Conservation (phyloP, 2,329 filamentous ascomycete genomes). For the Ramichloridium luteum region DNA sequence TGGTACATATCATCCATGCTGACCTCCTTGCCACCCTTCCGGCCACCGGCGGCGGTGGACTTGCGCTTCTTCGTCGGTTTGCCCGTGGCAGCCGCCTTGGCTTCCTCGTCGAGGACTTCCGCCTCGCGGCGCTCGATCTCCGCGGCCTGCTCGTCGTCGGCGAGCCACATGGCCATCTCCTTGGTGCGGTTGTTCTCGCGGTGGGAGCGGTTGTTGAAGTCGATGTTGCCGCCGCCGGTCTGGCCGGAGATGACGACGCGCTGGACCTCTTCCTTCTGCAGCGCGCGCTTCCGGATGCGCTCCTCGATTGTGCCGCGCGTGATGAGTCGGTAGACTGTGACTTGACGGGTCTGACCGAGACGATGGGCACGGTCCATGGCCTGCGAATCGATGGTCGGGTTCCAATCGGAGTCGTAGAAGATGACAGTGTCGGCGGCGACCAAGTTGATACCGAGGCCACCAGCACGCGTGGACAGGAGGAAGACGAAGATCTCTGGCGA, state of each 20-base stretch:
- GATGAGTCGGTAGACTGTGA: slow-evolving; percentile 95
- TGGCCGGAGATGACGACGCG: slow-evolving; percentile 92
- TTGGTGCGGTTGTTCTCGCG: slow-evolving; percentile 92
- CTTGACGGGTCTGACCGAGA: slow-evolving; percentile 87
- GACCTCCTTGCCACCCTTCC: slow-evolving; percentile 40
- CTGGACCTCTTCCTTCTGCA: slow-evolving; percentile 98
- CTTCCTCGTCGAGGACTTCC: slow-evolving; percentile 60
- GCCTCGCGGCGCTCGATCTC: slow-evolving; percentile 87
- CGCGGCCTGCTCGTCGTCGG: slow-evolving; percentile 91
- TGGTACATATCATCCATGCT: slow-evolving; percentile 96
- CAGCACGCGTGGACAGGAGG: slow-evolving; percentile 85
- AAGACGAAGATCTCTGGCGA: slow-evolving; percentile 94
- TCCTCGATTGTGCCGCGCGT: slow-evolving; percentile 95
- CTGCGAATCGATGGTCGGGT: slow-evolving; percentile 95
- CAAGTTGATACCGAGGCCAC: slow-evolving; percentile 95
- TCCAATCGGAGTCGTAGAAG: slow-evolving; percentile 99
- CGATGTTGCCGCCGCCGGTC: slow-evolving; percentile 57
- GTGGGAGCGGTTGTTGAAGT: slow-evolving; percentile 82
- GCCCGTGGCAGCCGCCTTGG: slow-evolving; percentile 42
- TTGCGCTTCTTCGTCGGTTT: slow-evolving; percentile 40
- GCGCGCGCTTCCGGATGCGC: slow-evolving; percentile 86
- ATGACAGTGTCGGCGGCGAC: slow-evolving; percentile 96
- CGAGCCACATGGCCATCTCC: slow-evolving; percentile 97
- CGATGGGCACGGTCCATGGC: slow-evolving; percentile 98
- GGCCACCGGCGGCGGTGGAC: slow-evolving; percentile 38